Base-by-base conservation (phyloP, 192 early-diverging fungal species). In the Podila horticola region DNA sequence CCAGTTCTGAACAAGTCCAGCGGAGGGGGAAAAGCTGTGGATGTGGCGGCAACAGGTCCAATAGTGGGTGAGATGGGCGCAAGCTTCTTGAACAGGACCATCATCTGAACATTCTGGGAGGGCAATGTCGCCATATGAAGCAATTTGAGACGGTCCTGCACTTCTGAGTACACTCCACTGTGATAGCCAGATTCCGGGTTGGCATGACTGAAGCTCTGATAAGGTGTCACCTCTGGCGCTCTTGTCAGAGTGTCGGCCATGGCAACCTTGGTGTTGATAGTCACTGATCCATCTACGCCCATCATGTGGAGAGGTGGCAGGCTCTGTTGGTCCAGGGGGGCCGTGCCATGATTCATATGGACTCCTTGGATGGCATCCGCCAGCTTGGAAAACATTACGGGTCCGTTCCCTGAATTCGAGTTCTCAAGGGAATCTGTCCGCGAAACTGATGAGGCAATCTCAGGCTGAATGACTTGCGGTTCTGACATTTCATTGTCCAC, bases 141-240 rank as follows among this genome's bases (percentile, higher is more conserved):
- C 11, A 38, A 28, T 13, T 69, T 65, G 36, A 81, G 28, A 5
- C 62, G 70, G 29, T 73, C 71, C 38, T 81, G 55, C 4, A 81
- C 71, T 36, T 69, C 71, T 11, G 67, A 61, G 30, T 65, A 72
- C 3, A 73, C 33, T 1, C 66, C 71, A 6, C 29, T 73, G 34
- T 81, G 77, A 24, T 81, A 81, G 0, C 77, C 77, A 0, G 77
- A 81, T 28, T 81, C 77, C 0, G 66, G 77, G 28, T 73, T 73
- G 19, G 69, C 66, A 55, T 22, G 28, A 8, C 41, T 45, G 70
- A 6, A 67, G 5, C 20, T 71, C 63, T 2, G 41, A 17, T 45
- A 64, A 29, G 10, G 26, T 64, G 31, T 38, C 38, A 12, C 20
- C 41, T 17, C 58, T 49, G 13, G 52, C 8, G 64, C 4, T 5